Percentiles rank a stretch among this genome's conserved stretches.
These are phyloP conservation scores for Beauveria scarabaeidicola DNA, from an alignment of 2,329 filamentous ascomycete genomes.

Conservation along the genomic window DNA sequence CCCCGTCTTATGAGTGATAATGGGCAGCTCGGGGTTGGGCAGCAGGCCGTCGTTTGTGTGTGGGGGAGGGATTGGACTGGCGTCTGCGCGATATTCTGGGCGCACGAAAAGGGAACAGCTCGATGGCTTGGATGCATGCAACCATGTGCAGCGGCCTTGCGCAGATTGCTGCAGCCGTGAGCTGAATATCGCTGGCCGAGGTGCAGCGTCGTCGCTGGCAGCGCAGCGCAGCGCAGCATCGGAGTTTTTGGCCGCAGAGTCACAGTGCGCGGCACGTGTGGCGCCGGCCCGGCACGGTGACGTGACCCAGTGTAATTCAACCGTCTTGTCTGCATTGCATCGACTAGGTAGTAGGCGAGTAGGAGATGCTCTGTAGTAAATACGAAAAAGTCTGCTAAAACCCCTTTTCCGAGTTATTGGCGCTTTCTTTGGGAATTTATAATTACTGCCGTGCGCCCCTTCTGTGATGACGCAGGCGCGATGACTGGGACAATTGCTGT, in stretches of 20 bases:
- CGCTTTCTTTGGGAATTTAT: background rate
- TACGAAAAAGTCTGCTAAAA: background rate
- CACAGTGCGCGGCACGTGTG: conserved; percentile 1
- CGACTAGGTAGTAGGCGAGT: background rate
- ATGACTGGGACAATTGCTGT: background rate
- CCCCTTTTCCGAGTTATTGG: background rate
- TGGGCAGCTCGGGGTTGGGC: conserved; percentile 1
- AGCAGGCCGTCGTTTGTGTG: background rate
- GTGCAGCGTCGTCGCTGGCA: background rate
- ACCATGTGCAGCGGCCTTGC: background rate
- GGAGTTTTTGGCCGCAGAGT: conserved; percentile 1
- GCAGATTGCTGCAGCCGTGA: background rate
- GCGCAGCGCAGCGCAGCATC: background rate
- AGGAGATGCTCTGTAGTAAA: background rate
- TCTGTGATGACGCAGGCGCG: background rate
- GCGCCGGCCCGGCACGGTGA: background rate
- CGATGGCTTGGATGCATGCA: background rate
- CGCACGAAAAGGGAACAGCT: background rate
- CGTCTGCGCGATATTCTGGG: conserved; percentile 8
- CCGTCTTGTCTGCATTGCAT: background rate
- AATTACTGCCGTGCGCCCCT: background rate
- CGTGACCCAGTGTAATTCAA: conserved; percentile 4
- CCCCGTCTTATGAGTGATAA: background rate
- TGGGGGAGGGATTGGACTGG: background rate
- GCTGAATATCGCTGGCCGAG: background rate